These are phyloP conservation scores for Capsicum rhomboideum DNA, from an alignment of 257 asterid species.

Conservation along the genomic window DNA sequence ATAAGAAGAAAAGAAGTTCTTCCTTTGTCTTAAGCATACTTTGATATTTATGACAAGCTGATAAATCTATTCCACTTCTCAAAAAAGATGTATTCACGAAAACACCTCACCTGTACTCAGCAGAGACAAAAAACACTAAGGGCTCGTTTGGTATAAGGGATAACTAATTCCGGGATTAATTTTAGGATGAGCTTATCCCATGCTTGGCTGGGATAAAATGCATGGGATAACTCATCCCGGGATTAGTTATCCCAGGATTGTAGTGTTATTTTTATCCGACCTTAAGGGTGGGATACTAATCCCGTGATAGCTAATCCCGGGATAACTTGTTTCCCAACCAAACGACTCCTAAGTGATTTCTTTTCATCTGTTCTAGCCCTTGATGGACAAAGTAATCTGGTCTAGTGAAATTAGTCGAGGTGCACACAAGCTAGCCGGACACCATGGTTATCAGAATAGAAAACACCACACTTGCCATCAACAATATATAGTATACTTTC, in stretches of 20 bases:
- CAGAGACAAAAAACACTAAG: neutral
- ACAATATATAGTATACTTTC: neutral
- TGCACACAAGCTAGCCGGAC: neutral
- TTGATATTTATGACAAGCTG: neutral
- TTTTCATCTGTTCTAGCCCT: neutral
- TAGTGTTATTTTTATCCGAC: no score
- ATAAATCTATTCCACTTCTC: neutral
- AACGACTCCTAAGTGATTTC: neutral
- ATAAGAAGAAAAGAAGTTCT: neutral
- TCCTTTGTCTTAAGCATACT: no score
- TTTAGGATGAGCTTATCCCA: no score
- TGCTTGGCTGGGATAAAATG: no score
- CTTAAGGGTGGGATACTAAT: no score
- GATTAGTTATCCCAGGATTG: no score
- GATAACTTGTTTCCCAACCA: no score
- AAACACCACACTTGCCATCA: neutral
- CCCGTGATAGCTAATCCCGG: no score
- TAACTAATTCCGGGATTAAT: no score
- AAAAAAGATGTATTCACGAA: neutral
- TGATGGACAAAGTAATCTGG: neutral
- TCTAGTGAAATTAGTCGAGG: neutral
- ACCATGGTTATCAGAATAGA: neutral
- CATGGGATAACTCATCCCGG: no score
- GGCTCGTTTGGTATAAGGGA: no score
- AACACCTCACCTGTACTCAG: neutral